Evolutionary conservation across 345 rosid genomes (phyloP).

Genomic region (Syzygium grande): DNA sequence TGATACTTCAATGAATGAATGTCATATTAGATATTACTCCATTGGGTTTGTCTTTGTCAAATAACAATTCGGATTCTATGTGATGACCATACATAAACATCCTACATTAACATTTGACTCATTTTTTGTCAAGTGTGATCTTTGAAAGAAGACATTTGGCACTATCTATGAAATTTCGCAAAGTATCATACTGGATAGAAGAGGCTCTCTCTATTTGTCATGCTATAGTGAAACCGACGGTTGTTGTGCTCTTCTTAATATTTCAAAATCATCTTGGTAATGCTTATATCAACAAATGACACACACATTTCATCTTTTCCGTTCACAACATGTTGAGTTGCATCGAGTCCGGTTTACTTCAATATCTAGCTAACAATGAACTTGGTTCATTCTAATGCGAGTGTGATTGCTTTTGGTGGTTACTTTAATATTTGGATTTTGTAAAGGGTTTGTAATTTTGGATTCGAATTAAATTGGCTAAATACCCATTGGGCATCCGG

Average conservation of each 20-base stretch:
- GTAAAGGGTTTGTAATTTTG: too few relatives aligned
- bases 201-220: neutral
- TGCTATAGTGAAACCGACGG: neutral
- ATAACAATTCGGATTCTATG: neutral
- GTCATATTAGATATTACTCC: neutral
- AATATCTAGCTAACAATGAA: neutral
- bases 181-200: neutral
- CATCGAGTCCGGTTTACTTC: neutral
- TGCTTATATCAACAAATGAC: neutral
- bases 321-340: neutral
- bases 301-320: neutral
- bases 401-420: too few relatives aligned
- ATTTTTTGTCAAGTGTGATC: neutral
- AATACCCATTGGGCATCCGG: too few relatives aligned
- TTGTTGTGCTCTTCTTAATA: neutral
- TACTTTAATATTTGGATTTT: too few relatives aligned
- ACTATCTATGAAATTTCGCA: neutral
- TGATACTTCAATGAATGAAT: neutral
- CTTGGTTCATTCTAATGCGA: neutral
- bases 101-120: neutral
- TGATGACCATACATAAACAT: neutral
- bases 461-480: neutral
- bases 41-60: neutral
- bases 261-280: neutral
- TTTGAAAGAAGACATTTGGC: neutral